These are phyloP conservation scores for Solanum paucissectum DNA, from an alignment of 257 asterid genomes.

Conservation along the genomic window DNA sequence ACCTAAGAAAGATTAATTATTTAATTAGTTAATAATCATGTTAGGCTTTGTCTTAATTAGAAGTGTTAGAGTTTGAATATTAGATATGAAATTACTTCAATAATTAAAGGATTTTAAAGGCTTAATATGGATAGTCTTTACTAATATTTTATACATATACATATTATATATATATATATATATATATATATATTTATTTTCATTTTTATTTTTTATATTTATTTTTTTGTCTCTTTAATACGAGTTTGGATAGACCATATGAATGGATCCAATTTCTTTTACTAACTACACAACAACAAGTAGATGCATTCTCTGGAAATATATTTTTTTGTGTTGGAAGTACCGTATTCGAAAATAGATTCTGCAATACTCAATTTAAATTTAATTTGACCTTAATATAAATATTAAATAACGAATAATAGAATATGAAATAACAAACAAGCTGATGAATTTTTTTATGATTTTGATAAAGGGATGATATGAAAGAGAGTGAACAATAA, in stretches of 20 bases:
- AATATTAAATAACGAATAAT: not conserved
- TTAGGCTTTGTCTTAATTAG: not conserved
- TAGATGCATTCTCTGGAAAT: not conserved
- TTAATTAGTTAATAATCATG: not conserved
- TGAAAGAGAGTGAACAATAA: not conserved
- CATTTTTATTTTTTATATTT: no score
- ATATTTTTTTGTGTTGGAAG: not conserved
- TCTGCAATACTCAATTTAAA: accelerated
- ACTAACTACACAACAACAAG: no score
- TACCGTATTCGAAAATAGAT: not conserved
- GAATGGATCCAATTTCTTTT: no score
- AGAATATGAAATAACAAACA: not conserved
- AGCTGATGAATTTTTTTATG: accelerated
- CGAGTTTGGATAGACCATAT: no score
- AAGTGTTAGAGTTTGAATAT: not conserved
- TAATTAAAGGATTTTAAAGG: no score
- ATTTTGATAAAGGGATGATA: no score
- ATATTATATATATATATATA: no score
- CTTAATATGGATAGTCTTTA: no score
- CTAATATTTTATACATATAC: no score
- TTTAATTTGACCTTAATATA: not conserved
- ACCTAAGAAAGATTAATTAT: not conserved
- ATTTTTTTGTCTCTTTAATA: no score
- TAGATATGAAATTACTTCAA: not conserved
- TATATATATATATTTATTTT: no score